These are phyloP conservation scores for Cladosporium sp. DNA, from an alignment of 2,329 filamentous ascomycete species.

Conservation along the genomic window DNA sequence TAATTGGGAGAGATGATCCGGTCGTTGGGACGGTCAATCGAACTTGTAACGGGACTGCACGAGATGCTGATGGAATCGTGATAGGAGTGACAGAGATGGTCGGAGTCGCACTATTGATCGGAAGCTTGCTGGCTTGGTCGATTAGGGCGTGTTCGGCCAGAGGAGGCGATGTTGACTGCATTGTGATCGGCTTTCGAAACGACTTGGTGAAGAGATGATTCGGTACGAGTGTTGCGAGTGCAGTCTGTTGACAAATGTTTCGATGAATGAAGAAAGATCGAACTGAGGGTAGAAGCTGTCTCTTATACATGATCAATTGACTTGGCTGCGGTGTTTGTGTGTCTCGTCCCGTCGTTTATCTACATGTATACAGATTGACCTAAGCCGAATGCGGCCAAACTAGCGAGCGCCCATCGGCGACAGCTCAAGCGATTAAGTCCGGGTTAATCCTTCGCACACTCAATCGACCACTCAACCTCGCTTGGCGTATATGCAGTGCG, in stretches of 20 bases:
- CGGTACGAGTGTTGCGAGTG: background rate
- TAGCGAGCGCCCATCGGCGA: background rate
- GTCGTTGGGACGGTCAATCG: slow-evolving; percentile 2
- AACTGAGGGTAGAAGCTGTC: background rate
- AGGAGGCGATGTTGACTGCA: background rate
- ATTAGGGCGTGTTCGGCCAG: slow-evolving; percentile 2
- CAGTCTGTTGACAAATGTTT: background rate
- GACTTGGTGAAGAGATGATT: background rate
- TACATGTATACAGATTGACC: background rate
- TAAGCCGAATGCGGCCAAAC: background rate
- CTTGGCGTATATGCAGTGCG: background rate
- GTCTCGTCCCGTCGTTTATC: background rate
- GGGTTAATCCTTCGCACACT: background rate
- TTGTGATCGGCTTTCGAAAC: background rate
- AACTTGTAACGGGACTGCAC: slow-evolving; percentile 6
- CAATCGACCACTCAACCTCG: background rate
- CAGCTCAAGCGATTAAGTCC: background rate
- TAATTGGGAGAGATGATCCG: background rate
- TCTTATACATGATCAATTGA: background rate
- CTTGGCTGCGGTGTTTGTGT: background rate
- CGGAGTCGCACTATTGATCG: background rate
- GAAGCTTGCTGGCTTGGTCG: background rate
- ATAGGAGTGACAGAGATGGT: slow-evolving; percentile 7
- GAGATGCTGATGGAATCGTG: background rate
- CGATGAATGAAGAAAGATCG: background rate